Conservation (phyloP, 2,329 filamentous ascomycete species). For the Cercospora sesami region DNA sequence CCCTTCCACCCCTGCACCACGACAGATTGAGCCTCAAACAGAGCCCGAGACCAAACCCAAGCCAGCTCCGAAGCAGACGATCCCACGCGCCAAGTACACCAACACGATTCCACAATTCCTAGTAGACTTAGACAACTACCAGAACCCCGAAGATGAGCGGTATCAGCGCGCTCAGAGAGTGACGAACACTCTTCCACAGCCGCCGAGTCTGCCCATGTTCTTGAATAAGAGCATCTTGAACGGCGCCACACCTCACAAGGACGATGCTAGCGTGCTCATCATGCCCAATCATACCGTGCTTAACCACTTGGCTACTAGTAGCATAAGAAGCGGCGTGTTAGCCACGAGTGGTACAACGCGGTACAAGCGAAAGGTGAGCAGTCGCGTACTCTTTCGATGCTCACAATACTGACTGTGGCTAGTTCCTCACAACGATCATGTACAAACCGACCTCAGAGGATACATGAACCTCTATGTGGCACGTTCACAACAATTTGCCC, state of each 20-base stretch:
- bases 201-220: constrained; percentile 85
- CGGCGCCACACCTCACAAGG: constrained; percentile 86
- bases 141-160: constrained; percentile 63
- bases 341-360: constrained; percentile 96
- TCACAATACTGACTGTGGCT: background rate
- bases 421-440: constrained; percentile 98
- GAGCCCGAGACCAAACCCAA: constrained; percentile 19
- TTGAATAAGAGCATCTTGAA: constrained; percentile 94
- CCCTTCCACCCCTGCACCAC: constrained; percentile 14
- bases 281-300: constrained; percentile 97
- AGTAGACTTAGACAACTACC: constrained; percentile 70
- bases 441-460: constrained; percentile 77
- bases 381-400: background rate
- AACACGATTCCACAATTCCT: constrained; percentile 79
- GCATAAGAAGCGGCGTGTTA: constrained; percentile 93
- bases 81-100: constrained; percentile 63
- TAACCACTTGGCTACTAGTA: constrained; percentile 95
- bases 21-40: constrained; percentile 13
- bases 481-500: background rate
- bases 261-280: constrained; percentile 94
- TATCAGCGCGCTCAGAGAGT: constrained; percentile 75
- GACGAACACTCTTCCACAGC: constrained; percentile 75
- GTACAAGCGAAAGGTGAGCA: constrained; percentile 83
- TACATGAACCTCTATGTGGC: constrained; percentile 25
- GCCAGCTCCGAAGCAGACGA: constrained; percentile 28